These are phyloP conservation scores for Tolypocladium inflatum DNA, from an alignment of 2,329 filamentous ascomycete species.

Conservation along the genomic window DNA sequence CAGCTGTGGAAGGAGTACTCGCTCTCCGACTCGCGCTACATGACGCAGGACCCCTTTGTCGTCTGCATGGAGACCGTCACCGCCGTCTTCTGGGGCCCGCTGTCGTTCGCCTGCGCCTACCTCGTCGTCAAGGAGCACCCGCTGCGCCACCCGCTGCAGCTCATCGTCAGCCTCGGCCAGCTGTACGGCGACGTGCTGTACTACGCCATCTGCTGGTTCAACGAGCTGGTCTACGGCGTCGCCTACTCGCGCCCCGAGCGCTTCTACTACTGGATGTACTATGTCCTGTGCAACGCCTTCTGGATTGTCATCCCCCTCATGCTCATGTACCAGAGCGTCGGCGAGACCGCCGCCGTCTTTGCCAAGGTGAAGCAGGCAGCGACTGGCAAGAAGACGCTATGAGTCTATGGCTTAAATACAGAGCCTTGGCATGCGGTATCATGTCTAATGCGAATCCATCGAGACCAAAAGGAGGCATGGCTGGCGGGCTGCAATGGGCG, in stretches of 20 bases:
- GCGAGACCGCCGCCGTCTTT: conserved; percentile 15
- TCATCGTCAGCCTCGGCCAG: conserved; percentile 35
- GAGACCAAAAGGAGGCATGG: not conserved
- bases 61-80: conserved; percentile 47
- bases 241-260: conserved; percentile 40
- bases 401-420: not conserved
- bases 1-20: conserved; percentile 52
- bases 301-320: conserved; percentile 41
- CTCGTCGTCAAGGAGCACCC: conserved; percentile 33
- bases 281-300: conserved; percentile 39
- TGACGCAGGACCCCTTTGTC: conserved; percentile 42
- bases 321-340: conserved; percentile 19
- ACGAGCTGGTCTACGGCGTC: conserved; percentile 25
- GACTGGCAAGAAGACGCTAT: conserved; percentile 14
- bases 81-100: conserved; percentile 41
- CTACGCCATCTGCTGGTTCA: conserved; percentile 36
- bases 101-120: conserved; percentile 37
- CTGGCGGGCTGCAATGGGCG: too few species aligned
- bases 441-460: not conserved
- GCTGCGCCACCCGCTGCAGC: conserved; percentile 37
- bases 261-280: conserved; percentile 45
- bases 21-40: conserved; percentile 45
- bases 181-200: conserved; percentile 45
- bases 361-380: conserved; percentile 13
- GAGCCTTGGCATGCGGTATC: not conserved